Percentiles rank a stretch among this genome's conserved stretches.
Conservation (phyloP, 2,329 filamentous ascomycete species). For the Trichoderma harzianum region DNA sequence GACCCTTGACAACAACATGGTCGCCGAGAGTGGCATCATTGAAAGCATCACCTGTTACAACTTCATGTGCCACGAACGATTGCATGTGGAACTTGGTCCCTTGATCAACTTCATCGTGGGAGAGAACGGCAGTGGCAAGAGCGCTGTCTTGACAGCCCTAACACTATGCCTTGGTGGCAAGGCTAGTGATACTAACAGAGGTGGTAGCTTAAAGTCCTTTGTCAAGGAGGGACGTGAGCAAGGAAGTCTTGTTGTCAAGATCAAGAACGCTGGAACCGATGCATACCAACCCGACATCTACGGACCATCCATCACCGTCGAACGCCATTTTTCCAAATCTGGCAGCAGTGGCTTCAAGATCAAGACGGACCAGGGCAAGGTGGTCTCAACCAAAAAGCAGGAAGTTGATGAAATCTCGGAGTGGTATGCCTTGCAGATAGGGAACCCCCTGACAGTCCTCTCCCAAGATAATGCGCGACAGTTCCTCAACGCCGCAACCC, state of each 20-base stretch:
- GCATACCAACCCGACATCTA: constrained; percentile 82
- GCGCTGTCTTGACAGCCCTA: constrained; percentile 87
- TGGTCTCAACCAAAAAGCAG: constrained; percentile 76
- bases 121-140: constrained; percentile 97
- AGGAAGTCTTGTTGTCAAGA: constrained; percentile 72
- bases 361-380: constrained; percentile 66
- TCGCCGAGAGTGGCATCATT: constrained; percentile 81
- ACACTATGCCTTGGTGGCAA: constrained; percentile 95
- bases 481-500: constrained; percentile 81
- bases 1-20: constrained; percentile 68
- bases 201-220: constrained; percentile 81
- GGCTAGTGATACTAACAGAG: constrained; percentile 87
- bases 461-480: constrained; percentile 94
- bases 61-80: constrained; percentile 90
- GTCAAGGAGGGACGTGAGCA: constrained; percentile 85
- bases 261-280: constrained; percentile 85
- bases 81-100: constrained; percentile 82
- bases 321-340: constrained; percentile 76
- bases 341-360: constrained; percentile 83
- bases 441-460: constrained; percentile 93
- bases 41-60: constrained; percentile 84
- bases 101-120: constrained; percentile 98
- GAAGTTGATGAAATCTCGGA: constrained; percentile 93
- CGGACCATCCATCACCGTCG: constrained; percentile 82
- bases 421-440: constrained; percentile 88